A percentile compares a stretch with the other conserved stretches of the same genome.
These are phyloP conservation scores for Endoconidiophora polonica DNA, from an alignment of 2,329 filamentous ascomycete species.

Conservation along the genomic window DNA sequence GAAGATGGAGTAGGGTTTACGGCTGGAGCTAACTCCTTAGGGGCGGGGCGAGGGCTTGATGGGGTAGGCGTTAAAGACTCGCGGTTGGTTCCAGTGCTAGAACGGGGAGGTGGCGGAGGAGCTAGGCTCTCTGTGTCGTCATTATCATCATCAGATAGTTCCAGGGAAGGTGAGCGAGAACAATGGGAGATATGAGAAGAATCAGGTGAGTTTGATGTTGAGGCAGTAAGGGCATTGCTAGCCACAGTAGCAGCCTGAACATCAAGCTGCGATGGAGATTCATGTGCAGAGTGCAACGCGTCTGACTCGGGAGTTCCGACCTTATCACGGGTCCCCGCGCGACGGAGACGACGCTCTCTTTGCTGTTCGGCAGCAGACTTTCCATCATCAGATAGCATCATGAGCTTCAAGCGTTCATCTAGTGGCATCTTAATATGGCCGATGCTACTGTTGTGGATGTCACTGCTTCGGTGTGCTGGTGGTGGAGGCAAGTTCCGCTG, in stretches of 20 bases:
- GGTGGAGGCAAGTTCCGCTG: conserved; percentile 57
- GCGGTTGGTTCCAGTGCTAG: conserved; percentile 6
- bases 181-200: background rate
- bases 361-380: conserved; percentile 48
- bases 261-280: conserved; percentile 2
- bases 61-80: conserved; percentile 11
- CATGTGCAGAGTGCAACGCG: conserved; percentile 4
- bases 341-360: conserved; percentile 51
- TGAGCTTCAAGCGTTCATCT: conserved; percentile 70
- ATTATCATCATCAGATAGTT: conserved; percentile 27
- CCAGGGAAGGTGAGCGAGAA: background rate
- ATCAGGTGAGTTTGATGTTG: conserved; percentile 1
- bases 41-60: background rate
- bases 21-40: background rate
- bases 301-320: conserved; percentile 12
- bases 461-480: conserved; percentile 55
- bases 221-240: conserved; percentile 1
- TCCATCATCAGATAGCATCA: conserved; percentile 65
- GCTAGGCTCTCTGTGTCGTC: conserved; percentile 3
- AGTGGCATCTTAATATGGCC: conserved; percentile 62
- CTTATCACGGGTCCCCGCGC: conserved; percentile 36
- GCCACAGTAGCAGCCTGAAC: conserved; percentile 2
- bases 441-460: conserved; percentile 50
- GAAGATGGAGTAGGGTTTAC: background rate
- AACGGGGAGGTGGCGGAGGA: conserved; percentile 6